phyloP scores from a whole-genome alignment of 2,329 filamentous ascomycete genomes.

The Aspergillus fijiensis region DNA sequence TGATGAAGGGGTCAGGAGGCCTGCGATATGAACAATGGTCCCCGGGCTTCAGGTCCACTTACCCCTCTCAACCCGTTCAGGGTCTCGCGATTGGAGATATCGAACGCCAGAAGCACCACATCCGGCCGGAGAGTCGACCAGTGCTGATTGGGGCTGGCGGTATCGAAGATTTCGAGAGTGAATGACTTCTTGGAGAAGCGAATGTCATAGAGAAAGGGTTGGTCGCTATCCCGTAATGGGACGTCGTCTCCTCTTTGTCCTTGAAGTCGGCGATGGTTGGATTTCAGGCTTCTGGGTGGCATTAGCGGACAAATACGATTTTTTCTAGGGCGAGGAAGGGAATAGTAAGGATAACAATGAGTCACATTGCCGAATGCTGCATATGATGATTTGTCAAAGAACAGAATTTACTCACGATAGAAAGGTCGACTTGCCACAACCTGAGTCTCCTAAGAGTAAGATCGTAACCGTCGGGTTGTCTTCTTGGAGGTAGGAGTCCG shows the following conservation, averaged over 20 bases:
- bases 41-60: slow-evolving; percentile 5
- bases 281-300: slow-evolving; percentile 18
- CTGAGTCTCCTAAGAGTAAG: slow-evolving; percentile 58
- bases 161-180: slow-evolving; percentile 58
- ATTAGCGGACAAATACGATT: background rate
- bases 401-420: slow-evolving; percentile 52
- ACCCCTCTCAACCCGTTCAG: slow-evolving; percentile 49
- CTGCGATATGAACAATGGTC: no score
- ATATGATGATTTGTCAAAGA: background rate
- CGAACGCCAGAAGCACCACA: slow-evolving; percentile 59
- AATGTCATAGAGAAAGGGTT: slow-evolving; percentile 61
- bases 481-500: slow-evolving; percentile 1
- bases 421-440: slow-evolving; percentile 63
- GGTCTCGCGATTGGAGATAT: slow-evolving; percentile 54
- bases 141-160: slow-evolving; percentile 54
- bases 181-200: slow-evolving; percentile 56
- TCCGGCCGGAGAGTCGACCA: slow-evolving; percentile 56
- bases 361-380: no score
- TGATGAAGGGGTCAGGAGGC: background rate
- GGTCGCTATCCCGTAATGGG: slow-evolving; percentile 54
- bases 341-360: no score
- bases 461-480: slow-evolving; percentile 37
- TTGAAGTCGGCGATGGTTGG: slow-evolving; percentile 19
- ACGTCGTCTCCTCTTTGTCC: slow-evolving; percentile 33
- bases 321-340: no score